phyloP scores from a whole-genome alignment of 208 protist genomes.

The Naegleria gruberi region DNA sequence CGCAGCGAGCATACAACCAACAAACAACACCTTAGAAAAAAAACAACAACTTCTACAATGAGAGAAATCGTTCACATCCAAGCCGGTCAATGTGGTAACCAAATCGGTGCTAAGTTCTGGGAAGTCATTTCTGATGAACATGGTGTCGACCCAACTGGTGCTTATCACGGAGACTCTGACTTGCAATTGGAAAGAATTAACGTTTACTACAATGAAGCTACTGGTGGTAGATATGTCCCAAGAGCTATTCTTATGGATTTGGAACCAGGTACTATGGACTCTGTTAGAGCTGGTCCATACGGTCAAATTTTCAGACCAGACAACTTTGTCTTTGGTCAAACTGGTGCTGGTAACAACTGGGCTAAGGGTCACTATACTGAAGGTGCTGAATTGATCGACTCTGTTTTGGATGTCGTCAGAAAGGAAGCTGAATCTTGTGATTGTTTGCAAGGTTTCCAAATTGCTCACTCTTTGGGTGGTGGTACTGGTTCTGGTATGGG shows the following conservation, averaged over 20 bases:
- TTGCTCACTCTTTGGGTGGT: slow-evolving; percentile 92
- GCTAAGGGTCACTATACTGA: slow-evolving; percentile 91
- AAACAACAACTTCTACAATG: slow-evolving; percentile 49
- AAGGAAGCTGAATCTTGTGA: slow-evolving; percentile 90
- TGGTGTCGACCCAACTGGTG: slow-evolving; percentile 65
- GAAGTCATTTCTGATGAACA: slow-evolving; percentile 44
- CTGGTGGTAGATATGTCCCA: slow-evolving; percentile 35
- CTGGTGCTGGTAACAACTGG: slow-evolving; percentile 93
- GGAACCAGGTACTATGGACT: slow-evolving; percentile 67
- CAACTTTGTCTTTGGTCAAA: slow-evolving; percentile 90
- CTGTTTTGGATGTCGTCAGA: slow-evolving; percentile 81
- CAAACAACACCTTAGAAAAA: neutral
- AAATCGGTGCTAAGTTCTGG: slow-evolving; percentile 64
- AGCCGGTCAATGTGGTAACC: slow-evolving; percentile 91
- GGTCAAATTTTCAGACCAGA: slow-evolving; percentile 75
- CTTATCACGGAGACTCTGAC: slow-evolving; percentile 63
- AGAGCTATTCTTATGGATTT: slow-evolving; percentile 14
- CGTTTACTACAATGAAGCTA: slow-evolving; percentile 93
- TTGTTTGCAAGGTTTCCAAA: slow-evolving; percentile 93
- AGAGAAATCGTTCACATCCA: slow-evolving; percentile 90
- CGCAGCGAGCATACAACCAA: neutral
- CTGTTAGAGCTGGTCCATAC: slow-evolving; percentile 49
- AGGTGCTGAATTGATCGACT: slow-evolving; percentile 86
- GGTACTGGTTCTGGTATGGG: slow-evolving; percentile 91
- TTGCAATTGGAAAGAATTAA: slow-evolving; percentile 90